phyloP scores from a whole-genome alignment of 441 rosid species.

The Kokia cookei region DNA sequence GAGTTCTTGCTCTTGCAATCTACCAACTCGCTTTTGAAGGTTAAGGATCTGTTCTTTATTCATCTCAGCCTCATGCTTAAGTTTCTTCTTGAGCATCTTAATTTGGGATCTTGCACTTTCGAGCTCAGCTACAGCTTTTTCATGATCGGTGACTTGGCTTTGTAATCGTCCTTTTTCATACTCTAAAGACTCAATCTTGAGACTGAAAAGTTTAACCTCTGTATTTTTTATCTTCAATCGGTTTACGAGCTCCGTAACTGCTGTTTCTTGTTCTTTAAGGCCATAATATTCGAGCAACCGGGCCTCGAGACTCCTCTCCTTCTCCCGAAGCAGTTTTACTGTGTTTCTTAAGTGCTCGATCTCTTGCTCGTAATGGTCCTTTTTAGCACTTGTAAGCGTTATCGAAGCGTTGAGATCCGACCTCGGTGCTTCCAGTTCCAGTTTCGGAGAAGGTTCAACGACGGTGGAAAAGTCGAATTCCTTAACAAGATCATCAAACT shows the following conservation, averaged over 20 bases:
- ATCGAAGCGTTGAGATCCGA: slow-evolving; percentile 31
- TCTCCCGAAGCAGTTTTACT: slow-evolving; percentile 53
- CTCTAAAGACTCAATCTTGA: slow-evolving; percentile 71
- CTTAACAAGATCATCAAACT: slow-evolving; percentile 38
- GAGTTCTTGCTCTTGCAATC: slow-evolving; percentile 57
- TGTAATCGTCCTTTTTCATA: slow-evolving; percentile 56
- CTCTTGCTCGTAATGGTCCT: slow-evolving; percentile 50
- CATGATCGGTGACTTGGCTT: slow-evolving; percentile 49
- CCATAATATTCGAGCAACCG: slow-evolving; percentile 79
- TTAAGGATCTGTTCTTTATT: slow-evolving; percentile 59
- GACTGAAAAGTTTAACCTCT: slow-evolving; percentile 63
- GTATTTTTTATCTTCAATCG: slow-evolving; percentile 57
- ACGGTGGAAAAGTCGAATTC: slow-evolving; percentile 18
- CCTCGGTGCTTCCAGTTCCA: slow-evolving; percentile 24
- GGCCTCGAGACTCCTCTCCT: slow-evolving; percentile 71
- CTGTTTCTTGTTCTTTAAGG: slow-evolving; percentile 72
- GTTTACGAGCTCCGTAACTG: slow-evolving; percentile 67
- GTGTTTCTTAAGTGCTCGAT: slow-evolving; percentile 44
- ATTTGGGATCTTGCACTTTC: slow-evolving; percentile 51
- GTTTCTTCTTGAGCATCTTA: slow-evolving; percentile 56
- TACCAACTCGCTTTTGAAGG: slow-evolving; percentile 53
- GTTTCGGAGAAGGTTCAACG: slow-evolving; percentile 19
- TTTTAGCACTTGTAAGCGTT: slow-evolving; percentile 30
- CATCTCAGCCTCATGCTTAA: slow-evolving; percentile 58
- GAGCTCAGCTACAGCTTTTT: slow-evolving; percentile 42